Conservation (phyloP, 2,329 filamentous ascomycete genomes). For the Trichoderma pleuroti region DNA sequence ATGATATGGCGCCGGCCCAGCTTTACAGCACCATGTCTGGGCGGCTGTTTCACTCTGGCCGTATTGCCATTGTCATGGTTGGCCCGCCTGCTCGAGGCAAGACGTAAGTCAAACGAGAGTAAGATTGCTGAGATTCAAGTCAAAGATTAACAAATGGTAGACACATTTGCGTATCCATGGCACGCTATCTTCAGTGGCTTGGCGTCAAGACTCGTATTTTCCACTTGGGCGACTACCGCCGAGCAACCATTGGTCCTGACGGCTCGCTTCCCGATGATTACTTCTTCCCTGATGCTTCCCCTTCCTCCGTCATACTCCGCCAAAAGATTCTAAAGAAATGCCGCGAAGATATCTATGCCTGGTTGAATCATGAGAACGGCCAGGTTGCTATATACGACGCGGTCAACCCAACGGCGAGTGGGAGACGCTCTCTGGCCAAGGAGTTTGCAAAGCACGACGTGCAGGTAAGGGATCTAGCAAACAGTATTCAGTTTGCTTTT, state of each 20-base stretch:
- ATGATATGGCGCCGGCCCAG: slow-evolving; percentile 85
- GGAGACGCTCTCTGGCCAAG: slow-evolving; percentile 80
- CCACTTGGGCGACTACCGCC: slow-evolving; percentile 92
- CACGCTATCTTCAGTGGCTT: slow-evolving; percentile 92
- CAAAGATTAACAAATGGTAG: slow-evolving; percentile 41
- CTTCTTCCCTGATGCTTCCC: slow-evolving; percentile 93
- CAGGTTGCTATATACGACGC: slow-evolving; percentile 99
- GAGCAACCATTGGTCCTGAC: slow-evolving; percentile 80
- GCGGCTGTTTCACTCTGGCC: slow-evolving; percentile 90
- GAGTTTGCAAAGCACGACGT: slow-evolving; percentile 98
- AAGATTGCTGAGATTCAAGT: neutral
- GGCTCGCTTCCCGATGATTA: slow-evolving; percentile 92
- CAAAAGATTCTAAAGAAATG: slow-evolving; percentile 98
- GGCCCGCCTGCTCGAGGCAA: slow-evolving; percentile 93
- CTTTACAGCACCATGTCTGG: slow-evolving; percentile 98
- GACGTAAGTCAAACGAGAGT: slow-evolving; percentile 58
- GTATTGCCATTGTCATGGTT: slow-evolving; percentile 96
- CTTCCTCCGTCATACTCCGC: slow-evolving; percentile 84
- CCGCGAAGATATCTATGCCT: slow-evolving; percentile 93
- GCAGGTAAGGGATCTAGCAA: slow-evolving; percentile 53
- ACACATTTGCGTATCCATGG: slow-evolving; percentile 92
- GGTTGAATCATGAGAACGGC: slow-evolving; percentile 94
- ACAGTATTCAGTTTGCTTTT: neutral
- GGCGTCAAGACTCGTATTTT: slow-evolving; percentile 98
- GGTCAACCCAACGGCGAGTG: slow-evolving; percentile 84